These are phyloP conservation scores for Coemansia sp. DNA, from an alignment of 371 early-diverging fungal species.

Conservation along the genomic window DNA sequence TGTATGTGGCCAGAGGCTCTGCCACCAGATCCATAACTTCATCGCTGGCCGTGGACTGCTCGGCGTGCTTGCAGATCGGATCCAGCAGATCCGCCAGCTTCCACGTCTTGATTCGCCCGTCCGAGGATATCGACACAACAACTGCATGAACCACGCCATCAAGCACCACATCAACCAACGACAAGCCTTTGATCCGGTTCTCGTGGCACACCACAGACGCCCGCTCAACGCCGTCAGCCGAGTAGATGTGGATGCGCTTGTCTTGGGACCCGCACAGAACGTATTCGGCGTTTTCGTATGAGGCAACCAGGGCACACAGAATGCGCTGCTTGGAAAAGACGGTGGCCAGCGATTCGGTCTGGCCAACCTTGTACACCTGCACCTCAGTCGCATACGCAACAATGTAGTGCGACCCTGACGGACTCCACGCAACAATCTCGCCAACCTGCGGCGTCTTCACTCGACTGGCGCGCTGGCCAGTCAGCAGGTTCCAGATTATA, in stretches of 20 bases:
- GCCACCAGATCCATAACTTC: conserved; percentile 12
- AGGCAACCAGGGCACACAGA: conserved; percentile 55
- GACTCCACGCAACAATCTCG: conserved; percentile 72
- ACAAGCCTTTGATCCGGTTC: conserved; percentile 57
- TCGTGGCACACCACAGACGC: conserved; percentile 63
- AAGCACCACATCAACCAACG: conserved; percentile 51
- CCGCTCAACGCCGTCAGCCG: conserved; percentile 57
- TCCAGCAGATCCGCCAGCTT: conserved; percentile 54
- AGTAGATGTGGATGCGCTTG: conserved; percentile 66
- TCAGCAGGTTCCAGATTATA: conserved; percentile 87
- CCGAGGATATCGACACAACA: conserved; percentile 66
- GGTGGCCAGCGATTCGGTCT: conserved; percentile 33
- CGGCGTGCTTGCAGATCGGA: neutral
- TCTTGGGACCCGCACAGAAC: conserved; percentile 72
- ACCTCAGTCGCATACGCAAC: conserved; percentile 72
- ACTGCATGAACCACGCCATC: conserved; percentile 54
- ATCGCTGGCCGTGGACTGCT: neutral
- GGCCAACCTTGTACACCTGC: conserved; percentile 59
- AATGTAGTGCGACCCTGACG: conserved; percentile 70
- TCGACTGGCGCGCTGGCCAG: conserved; percentile 71
- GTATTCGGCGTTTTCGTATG: conserved; percentile 56
- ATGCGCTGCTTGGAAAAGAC: conserved; percentile 56
- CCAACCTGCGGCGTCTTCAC: conserved; percentile 56
- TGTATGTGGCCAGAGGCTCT: conserved; percentile 59
- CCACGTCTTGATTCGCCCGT: conserved; percentile 74